phyloP scores from a whole-genome alignment of 23 red algal species.

The Gracilaria gracilis region DNA sequence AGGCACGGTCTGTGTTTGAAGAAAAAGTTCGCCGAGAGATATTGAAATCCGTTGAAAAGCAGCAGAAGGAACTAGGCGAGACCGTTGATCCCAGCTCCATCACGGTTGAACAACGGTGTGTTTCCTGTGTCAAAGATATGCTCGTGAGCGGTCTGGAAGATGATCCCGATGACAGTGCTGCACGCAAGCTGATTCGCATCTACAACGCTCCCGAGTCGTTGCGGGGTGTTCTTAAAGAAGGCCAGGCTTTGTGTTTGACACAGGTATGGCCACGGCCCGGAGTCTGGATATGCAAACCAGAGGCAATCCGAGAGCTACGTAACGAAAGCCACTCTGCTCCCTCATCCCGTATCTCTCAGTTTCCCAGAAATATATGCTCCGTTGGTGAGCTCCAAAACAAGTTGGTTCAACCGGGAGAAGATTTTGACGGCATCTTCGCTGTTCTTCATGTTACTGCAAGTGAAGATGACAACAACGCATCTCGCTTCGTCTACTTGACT shows the following conservation, averaged over 20 bases:
- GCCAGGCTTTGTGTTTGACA: slow-evolving; percentile 24
- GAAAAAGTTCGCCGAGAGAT: slow-evolving; percentile 48
- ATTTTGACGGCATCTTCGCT: slow-evolving; percentile 63
- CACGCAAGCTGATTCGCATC: slow-evolving; percentile 65
- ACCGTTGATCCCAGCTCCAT: not conserved
- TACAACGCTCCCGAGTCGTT: slow-evolving; percentile 48
- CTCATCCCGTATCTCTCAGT: not conserved
- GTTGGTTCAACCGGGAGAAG: not conserved
- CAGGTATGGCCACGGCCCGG: slow-evolving; percentile 43
- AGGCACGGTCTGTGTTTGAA: slow-evolving; percentile 24
- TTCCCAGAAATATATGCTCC: slow-evolving; percentile 37
- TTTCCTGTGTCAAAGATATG: slow-evolving; percentile 43
- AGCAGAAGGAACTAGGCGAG: not conserved
- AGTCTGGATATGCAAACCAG: slow-evolving; percentile 42
- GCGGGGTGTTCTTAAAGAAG: slow-evolving; percentile 32
- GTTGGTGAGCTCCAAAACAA: slow-evolving; percentile 29
- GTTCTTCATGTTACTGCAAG: slow-evolving; percentile 46
- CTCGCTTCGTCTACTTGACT: slow-evolving; percentile 60
- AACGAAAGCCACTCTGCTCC: not conserved
- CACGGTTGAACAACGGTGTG: slow-evolving; percentile 6
- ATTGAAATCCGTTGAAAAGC: not conserved
- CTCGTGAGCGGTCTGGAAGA: slow-evolving; percentile 54
- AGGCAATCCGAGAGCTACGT: not conserved
- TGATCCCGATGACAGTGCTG: slow-evolving; percentile 13
- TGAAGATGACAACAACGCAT: not conserved